Conservation (phyloP, 805 yeast species). For the Tetrapisispora nanseiensis region DNA sequence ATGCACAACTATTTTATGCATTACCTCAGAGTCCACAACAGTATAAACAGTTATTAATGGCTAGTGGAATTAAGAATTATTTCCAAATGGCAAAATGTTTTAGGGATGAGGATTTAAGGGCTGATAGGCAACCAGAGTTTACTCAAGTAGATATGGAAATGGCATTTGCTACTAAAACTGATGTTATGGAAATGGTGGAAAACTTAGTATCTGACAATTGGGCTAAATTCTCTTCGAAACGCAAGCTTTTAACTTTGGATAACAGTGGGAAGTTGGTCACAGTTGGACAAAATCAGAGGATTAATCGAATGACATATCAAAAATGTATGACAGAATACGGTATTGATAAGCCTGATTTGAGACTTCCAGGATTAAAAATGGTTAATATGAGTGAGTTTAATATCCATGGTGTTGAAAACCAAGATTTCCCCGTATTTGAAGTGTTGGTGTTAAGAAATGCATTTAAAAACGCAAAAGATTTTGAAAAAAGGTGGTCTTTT, state of each 20-base stretch:
- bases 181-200: slow-evolving; percentile 60
- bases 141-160: slow-evolving; percentile 95
- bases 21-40: slow-evolving; percentile 98
- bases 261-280: slow-evolving; percentile 16
- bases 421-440: slow-evolving; percentile 62
- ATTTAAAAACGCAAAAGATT: slow-evolving; percentile 26
- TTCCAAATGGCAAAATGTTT: slow-evolving; percentile 91
- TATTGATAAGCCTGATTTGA: slow-evolving; percentile 88
- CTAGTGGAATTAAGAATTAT: slow-evolving; percentile 79
- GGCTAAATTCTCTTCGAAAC: slow-evolving; percentile 30
- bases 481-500: slow-evolving; percentile 28
- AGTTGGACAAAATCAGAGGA: slow-evolving; percentile 10
- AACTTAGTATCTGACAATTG: slow-evolving; percentile 46
- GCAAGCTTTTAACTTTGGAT: slow-evolving; percentile 23
- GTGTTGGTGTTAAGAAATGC: slow-evolving; percentile 54
- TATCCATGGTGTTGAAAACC: slow-evolving; percentile 26
- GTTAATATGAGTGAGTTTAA: slow-evolving; percentile 37
- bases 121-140: slow-evolving; percentile 95
- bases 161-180: slow-evolving; percentile 63
- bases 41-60: slow-evolving; percentile 89
- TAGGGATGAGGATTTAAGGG: slow-evolving; percentile 89
- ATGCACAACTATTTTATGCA: slow-evolving; percentile 53
- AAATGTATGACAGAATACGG: slow-evolving; percentile 72
- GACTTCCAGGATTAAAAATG: slow-evolving; percentile 47
- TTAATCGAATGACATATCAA: slow-evolving; percentile 46